phyloP scores from a whole-genome alignment of 441 rosid genomes.

The Flueggea neowawraea region DNA sequence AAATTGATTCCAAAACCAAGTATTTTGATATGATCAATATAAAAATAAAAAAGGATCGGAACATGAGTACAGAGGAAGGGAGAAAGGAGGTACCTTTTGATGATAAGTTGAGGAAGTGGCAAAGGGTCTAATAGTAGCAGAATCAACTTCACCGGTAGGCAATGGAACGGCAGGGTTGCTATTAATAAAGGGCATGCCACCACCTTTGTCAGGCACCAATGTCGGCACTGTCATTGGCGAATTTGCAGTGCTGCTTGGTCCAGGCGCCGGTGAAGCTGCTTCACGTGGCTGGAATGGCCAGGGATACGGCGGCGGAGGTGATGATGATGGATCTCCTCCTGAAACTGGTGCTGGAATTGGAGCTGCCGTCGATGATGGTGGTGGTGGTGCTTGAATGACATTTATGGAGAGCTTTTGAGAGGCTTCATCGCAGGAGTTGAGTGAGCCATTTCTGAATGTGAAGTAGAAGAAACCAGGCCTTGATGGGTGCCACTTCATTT shows the following conservation, averaged over 20 bases:
- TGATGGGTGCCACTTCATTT: conserved; percentile 78
- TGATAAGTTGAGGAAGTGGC: conserved; percentile 40
- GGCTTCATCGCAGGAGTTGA: conserved; percentile 34
- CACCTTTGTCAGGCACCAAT: conserved; percentile 50
- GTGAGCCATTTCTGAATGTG: conserved; percentile 66
- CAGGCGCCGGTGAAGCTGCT: conserved; percentile 38
- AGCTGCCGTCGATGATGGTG: conserved; percentile 28
- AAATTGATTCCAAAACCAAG: too few relatives aligned
- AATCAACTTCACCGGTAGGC: conserved; percentile 92
- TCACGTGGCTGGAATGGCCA: conserved; percentile 82
- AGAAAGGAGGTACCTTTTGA: conserved; percentile 29
- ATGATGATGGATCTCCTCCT: conserved; percentile 56
- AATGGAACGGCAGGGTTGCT: conserved; percentile 95
- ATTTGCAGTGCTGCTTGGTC: conserved; percentile 32
- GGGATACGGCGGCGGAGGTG: conserved; percentile 51
- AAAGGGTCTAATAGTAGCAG: conserved; percentile 76
- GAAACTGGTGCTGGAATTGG: conserved; percentile 47
- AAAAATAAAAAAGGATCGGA: too few relatives aligned
- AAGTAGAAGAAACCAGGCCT: conserved; percentile 88
- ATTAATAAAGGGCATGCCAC: conserved; percentile 70
- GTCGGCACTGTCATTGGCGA: conserved; percentile 38
- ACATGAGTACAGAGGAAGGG: background rate
- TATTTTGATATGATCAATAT: too few relatives aligned
- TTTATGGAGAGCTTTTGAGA: conserved; percentile 50
- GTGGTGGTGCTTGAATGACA: conserved; percentile 36